Evolutionary conservation across 106 monocot genomes (phyloP), one percentile per base, ranked within the genome.

Genomic region (Allium sativum): DNA sequence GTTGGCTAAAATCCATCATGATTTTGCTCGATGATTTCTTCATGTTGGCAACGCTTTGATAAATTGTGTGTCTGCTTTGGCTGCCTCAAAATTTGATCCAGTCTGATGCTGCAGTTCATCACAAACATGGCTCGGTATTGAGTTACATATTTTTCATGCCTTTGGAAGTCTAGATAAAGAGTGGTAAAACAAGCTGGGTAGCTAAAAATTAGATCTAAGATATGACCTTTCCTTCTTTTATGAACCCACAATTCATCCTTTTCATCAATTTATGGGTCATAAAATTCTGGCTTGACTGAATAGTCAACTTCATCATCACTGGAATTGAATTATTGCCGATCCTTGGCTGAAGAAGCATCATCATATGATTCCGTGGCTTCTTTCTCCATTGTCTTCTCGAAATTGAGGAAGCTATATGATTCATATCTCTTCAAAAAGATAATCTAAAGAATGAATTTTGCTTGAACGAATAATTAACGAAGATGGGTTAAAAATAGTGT

Each of bases 51-150:
- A 42, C 31, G 60, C 44, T 62, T 87, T 0, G 70, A 57, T 46
- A 65, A 84, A 12, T 59, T 76, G 41, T 55, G 44, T 43, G 64
- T 77, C 41, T 50, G 40, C 42, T 67, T 79, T 11, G 44, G 64
- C 55, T 84, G 67, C 12, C 70, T 46, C 21, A 87, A 64, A 58
- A 78, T 78, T 72, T 86, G 71, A 65, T 95, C 79, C 12, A 14
- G 78, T 47, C 66, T 84, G 21, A 98, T 69, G 50, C 55, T 70
- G 70, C 96, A 98, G 67, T 91, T 98, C 51, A 76, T 53, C 18
- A 98, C 91, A 62, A 98, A 98, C 96, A 98, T 98, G 6, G 96
- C 91, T 55, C 96, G 73, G 66, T 88, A 98, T 71, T 91, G 96
- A 15, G 84, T 98, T 31, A 91, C 64, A 43, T 91, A 98, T 68